Conservation (phyloP, 1,284 basidiomycete species). For the Wallemia hederae region DNA sequence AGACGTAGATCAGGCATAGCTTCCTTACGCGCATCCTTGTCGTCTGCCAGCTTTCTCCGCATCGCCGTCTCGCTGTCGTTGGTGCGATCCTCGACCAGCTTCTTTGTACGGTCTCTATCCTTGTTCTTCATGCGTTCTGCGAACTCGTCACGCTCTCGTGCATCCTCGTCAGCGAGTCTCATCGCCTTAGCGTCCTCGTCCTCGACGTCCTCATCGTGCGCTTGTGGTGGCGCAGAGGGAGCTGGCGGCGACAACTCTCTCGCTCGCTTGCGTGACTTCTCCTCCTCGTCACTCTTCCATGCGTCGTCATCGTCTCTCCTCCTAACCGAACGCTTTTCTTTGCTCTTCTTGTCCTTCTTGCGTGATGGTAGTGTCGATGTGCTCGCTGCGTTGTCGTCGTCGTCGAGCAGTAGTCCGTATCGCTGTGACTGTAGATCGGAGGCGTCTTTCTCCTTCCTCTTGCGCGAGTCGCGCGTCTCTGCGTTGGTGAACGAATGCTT, state of each 20-base stretch:
- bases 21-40: slow-evolving; percentile 37
- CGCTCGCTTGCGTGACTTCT: slow-evolving; percentile 25
- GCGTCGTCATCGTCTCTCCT: slow-evolving; percentile 27
- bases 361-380: slow-evolving; percentile 16
- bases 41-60: slow-evolving; percentile 55
- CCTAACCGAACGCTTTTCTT: slow-evolving; percentile 11
- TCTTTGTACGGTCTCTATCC: slow-evolving; percentile 61
- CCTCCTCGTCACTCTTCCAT: slow-evolving; percentile 69
- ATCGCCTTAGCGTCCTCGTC: slow-evolving; percentile 17
- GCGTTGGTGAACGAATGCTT: slow-evolving; percentile 18
- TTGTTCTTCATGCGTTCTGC: slow-evolving; percentile 57
- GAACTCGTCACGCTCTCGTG: slow-evolving; percentile 71
- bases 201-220: slow-evolving; percentile 26
- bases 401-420: slow-evolving; percentile 49
- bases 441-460: slow-evolving; percentile 34
- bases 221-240: not conserved
- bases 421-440: slow-evolving; percentile 26
- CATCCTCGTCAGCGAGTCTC: slow-evolving; percentile 34
- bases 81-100: slow-evolving; percentile 71
- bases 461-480: slow-evolving; percentile 14
- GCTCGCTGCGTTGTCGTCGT: slow-evolving; percentile 21
- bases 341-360: slow-evolving; percentile 21
- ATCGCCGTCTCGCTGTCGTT: slow-evolving; percentile 58
- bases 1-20: slow-evolving; percentile 57
- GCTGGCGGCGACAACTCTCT: slow-evolving; percentile 11